Evolutionary conservation across 2,329 filamentous ascomycete species (phyloP).

Genomic region (Xylariaceae sp.): DNA sequence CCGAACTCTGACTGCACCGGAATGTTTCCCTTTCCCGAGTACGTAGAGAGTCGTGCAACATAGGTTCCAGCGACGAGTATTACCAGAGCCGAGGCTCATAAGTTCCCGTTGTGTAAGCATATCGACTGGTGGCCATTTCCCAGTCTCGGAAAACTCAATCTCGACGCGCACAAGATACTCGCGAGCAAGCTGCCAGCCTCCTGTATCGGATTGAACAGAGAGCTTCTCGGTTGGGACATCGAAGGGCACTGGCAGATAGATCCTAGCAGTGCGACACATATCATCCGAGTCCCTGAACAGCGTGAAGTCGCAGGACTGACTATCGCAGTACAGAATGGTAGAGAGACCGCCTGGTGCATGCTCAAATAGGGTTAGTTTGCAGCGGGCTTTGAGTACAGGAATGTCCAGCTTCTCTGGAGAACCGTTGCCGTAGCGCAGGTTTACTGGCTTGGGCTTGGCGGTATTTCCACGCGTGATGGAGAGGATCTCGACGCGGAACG

Average conservation of each 20-base stretch:
- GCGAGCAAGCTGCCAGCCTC: constrained; percentile 45
- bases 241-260: constrained; percentile 48
- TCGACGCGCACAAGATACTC: constrained; percentile 50
- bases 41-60: constrained; percentile 25
- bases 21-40: constrained; percentile 28
- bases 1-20: constrained; percentile 24
- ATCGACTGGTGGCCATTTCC: constrained; percentile 51
- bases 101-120: constrained; percentile 29
- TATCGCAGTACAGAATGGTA: constrained; percentile 49
- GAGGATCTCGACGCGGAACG: constrained; percentile 50
- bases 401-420: constrained; percentile 34
- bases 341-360: constrained; percentile 31
- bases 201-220: constrained; percentile 44
- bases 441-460: constrained; percentile 34
- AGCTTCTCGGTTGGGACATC: constrained; percentile 50
- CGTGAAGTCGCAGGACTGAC: constrained; percentile 50
- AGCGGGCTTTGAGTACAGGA: constrained; percentile 36
- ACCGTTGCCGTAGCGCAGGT: constrained; percentile 33
- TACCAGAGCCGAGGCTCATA: constrained; percentile 23
- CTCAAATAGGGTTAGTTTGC: constrained; percentile 40
- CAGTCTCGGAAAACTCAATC: constrained; percentile 47
- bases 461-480: constrained; percentile 49
- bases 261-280: constrained; percentile 43
- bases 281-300: constrained; percentile 46
- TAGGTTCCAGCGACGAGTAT: constrained; percentile 28